Evolutionary conservation across 257 asterid genomes (phyloP), one percentile per base, ranked within the genome.

Genomic region (Cynanchum wilfordii): DNA sequence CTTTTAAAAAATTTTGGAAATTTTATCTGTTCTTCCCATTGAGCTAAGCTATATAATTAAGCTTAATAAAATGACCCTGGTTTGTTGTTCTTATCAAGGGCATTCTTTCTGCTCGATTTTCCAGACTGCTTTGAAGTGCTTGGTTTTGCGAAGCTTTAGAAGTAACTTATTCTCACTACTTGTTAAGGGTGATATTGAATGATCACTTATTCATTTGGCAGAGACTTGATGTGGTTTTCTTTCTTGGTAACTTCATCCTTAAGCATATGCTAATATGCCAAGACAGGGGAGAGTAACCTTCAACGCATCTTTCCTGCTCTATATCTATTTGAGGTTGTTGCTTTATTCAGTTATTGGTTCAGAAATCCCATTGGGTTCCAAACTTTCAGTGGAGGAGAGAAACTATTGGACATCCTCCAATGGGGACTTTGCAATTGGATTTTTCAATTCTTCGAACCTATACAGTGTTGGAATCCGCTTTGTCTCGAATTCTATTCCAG

Each of bases 401-500:
- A 77, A 74, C 64, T 81, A 50, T 74, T 84, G 87, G 87, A 75
- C 68, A 73, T 84, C 87, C 50, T 68, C 83, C 33, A 84, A 67
- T 67, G 85, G 85, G 63, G 76, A 78, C 68, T 84, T 81, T 10
- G 82, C 82, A 12, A 38, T 81, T 17, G 84, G 87, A 44, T 84
- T 84, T 82, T 78, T 78, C 49, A 70, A 66, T 47, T 74, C 19
- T 62, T 70, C 67, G 3, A 72, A 68, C 72, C 78, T 76, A 47
- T 81, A 75, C 74, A 76, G 78, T 59, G 66, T 84, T 12, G 83
- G 87, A 7, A 72, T 84, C 63, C 79, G 69, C 20, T 81, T 80
- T 69, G 55, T 44, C 69, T 81, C 85, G 27, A 72, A 63, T 76
- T 70, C 73, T 25, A 73, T 84, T 40, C 83, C 85, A 15, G 20